Evolutionary conservation across 306 rosid species (phyloP).

Genomic region (Vachellia collinsii): DNA sequence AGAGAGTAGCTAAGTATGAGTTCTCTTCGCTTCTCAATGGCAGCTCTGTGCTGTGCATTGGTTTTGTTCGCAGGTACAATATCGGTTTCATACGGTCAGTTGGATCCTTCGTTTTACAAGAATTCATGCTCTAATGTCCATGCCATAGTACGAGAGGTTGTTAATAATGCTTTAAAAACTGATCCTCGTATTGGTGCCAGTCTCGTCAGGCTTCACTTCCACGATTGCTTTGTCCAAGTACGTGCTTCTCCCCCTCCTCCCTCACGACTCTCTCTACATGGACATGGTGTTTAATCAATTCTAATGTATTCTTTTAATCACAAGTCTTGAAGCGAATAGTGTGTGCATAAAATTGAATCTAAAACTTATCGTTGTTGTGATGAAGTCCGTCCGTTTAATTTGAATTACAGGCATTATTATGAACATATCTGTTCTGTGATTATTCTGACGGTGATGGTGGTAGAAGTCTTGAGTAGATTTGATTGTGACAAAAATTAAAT

Average conservation of each 20-base stretch:
- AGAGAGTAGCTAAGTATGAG: not conserved
- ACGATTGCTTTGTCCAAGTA: slow-evolving; percentile 66
- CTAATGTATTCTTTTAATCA: too few species aligned
- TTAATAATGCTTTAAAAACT: not conserved
- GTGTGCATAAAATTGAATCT: not conserved
- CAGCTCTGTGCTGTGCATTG: slow-evolving; percentile 21
- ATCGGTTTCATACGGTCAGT: slow-evolving; percentile 16
- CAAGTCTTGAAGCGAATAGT: not conserved
- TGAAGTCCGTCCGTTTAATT: not conserved
- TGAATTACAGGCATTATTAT: not conserved
- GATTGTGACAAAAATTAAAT: not conserved
- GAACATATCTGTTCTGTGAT: not conserved
- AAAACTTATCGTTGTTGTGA: not conserved
- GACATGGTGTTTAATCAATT: too few species aligned
- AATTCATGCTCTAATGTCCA: slow-evolving; percentile 36
- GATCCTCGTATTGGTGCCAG: slow-evolving; percentile 54
- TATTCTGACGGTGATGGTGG: not conserved
- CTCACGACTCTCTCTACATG: not conserved
- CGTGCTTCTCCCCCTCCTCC: not conserved
- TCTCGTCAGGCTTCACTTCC: slow-evolving; percentile 61
- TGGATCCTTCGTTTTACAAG: slow-evolving; percentile 34
- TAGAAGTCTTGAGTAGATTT: not conserved
- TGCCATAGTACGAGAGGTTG: slow-evolving; percentile 10
- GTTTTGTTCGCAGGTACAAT: not conserved
- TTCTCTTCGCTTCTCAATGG: not conserved